Base-by-base conservation (phyloP, 192 early-diverging fungal genomes). In the Rhizoclosmatium globosum region DNA sequence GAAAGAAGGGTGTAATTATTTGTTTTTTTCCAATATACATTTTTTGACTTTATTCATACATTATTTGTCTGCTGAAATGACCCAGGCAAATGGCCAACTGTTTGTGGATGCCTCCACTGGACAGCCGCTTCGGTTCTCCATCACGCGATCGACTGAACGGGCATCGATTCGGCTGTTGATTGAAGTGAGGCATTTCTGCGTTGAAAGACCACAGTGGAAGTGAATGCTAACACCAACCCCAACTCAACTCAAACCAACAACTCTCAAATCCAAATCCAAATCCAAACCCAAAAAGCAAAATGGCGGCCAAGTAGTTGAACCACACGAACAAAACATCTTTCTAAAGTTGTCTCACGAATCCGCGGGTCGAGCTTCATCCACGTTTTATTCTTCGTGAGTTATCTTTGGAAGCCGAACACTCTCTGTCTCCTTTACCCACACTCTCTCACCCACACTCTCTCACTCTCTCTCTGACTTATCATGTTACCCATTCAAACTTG, bases 221-320 rank as follows among this genome's bases (percentile, higher is more conserved):
- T 31, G 31, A 31, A 31, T 31, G 31, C 31, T 31, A 31, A 31
- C 31, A 31, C 31, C 31, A 31, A 31, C 31, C 31, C 31, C 31
- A 31, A 31, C 31, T 0, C 31, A 31, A 31, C 31, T 31, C 31
- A 31, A 0, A 31, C 31, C 31, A 31, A 31, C 31, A 31, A 31
- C 31, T 31, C 31, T 31, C 31, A 31, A 31, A 31, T 31, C 31
- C 31, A 31, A 31, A 31, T 31, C 31, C 31, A 31, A 31, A 31
- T 31, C 31, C 31, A 31, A 31, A 7, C 6, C 41, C 23, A 70
- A 7, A 31, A 7, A 73, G 56, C 71, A 60, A 64, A 64, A 67
- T 47, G 74, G 64, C 61, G 74, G 60, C 17, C 6, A 65, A 67
- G 74, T 62, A 15, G 74, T 75, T 4, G 60, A 67, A 38, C 61